Percentiles rank a stretch among this genome's conserved stretches.
phyloP scores from a whole-genome alignment of 1,284 basidiomycete species.

The Ustilago bromivora region DNA sequence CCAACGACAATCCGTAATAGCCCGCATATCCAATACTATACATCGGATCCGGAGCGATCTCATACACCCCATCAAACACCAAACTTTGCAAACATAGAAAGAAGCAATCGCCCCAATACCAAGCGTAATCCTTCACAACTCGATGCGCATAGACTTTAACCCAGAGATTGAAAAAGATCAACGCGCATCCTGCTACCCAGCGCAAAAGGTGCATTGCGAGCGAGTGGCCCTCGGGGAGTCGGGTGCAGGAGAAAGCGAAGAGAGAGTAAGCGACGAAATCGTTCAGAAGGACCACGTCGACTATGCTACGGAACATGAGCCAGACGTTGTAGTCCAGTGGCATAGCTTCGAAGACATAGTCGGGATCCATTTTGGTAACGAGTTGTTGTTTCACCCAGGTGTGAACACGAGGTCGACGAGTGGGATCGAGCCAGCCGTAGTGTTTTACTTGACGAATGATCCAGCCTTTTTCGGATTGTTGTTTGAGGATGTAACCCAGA shows the following conservation, averaged over 20 bases:
- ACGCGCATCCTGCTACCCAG: constrained; percentile 84
- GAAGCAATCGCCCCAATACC: constrained; percentile 98
- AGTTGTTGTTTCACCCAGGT: constrained; percentile 88
- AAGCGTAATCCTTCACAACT: constrained; percentile 85
- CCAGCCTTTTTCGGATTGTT: constrained; percentile 93
- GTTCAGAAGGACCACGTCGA: constrained; percentile 95
- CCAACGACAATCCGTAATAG: constrained; percentile 93
- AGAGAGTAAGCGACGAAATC: constrained; percentile 89
- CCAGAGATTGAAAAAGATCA: constrained; percentile 97
- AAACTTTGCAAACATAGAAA: constrained; percentile 81
- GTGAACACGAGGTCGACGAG: constrained; percentile 76
- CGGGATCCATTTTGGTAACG: constrained; percentile 88
- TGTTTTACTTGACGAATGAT: constrained; percentile 84
- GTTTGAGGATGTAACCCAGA: constrained; percentile 90
- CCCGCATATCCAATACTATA: constrained; percentile 80
- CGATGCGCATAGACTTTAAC: constrained; percentile 97
- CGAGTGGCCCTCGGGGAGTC: constrained; percentile 81
- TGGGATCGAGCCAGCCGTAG: constrained; percentile 87
- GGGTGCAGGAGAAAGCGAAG: constrained; percentile 82
- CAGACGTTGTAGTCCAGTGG: constrained; percentile 74
- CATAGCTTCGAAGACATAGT: constrained; percentile 83
- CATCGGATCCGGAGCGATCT: constrained; percentile 88
- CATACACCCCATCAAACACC: constrained; percentile 97
- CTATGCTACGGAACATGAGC: constrained; percentile 89
- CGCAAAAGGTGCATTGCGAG: constrained; percentile 81